phyloP scores from a whole-genome alignment of 352 stramenopile species.

The Pythium dissotocum region DNA sequence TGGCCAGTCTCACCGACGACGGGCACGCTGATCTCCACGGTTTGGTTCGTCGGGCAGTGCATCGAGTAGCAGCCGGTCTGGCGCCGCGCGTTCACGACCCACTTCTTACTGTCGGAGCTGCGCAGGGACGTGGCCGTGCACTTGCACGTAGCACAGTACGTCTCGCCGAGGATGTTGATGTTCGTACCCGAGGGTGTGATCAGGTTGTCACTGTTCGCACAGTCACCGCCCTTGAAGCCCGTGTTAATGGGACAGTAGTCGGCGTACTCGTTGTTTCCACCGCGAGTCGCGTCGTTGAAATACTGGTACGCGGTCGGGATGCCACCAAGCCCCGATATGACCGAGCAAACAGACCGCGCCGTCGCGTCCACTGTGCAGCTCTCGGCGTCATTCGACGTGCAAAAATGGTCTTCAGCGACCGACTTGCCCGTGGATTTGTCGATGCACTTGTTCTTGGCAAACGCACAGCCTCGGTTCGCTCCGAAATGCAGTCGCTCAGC shows the following conservation, averaged over 20 bases:
- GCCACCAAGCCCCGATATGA: conserved; percentile 36
- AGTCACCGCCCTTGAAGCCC: conserved; percentile 69
- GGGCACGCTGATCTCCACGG: conserved; percentile 48
- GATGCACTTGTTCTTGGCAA: conserved; percentile 72
- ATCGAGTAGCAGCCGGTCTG: conserved; percentile 81
- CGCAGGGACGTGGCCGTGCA: conserved; percentile 71
- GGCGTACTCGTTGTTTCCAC: conserved; percentile 63
- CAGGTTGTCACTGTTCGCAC: conserved; percentile 59
- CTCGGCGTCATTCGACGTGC: conserved; percentile 50
- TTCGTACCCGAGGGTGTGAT: conserved; percentile 38
- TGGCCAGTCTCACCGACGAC: conserved; percentile 24
- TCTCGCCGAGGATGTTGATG: conserved; percentile 80
- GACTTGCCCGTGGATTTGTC: conserved; percentile 45
- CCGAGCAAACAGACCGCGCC: conserved; percentile 63
- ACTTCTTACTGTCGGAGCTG: conserved; percentile 56
- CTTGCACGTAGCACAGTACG: conserved; percentile 70
- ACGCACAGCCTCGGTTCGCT: conserved; percentile 57
- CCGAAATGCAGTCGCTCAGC: conserved; percentile 70
- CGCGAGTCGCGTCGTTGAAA: conserved; percentile 50
- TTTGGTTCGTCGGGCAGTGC: conserved; percentile 43
- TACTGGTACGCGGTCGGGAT: conserved; percentile 67
- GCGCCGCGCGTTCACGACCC: conserved; percentile 54
- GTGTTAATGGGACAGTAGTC: conserved; percentile 83
- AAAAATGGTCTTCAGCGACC: conserved; percentile 62
- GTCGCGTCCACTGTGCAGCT: conserved; percentile 77